Base-by-base conservation (phyloP, 495 filamentous ascomycete species). In the Penicillium roqueforti region DNA sequence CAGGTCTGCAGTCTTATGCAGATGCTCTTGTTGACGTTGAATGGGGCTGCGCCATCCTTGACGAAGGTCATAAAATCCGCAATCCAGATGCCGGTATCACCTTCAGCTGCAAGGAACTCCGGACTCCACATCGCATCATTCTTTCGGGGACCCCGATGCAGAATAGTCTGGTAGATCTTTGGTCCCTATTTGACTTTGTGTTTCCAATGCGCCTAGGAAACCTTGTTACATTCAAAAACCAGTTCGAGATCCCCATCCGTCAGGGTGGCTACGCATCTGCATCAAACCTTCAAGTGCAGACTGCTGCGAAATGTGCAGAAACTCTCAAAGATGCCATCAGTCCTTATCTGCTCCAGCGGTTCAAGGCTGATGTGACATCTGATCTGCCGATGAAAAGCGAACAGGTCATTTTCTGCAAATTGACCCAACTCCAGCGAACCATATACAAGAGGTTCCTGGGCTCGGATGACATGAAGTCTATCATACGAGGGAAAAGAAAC, bases 111-210 rank as follows among this genome's bases (percentile, higher is more conserved):
- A 97, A 97, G 65, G 88, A 95, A 61, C 76, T 98, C 13, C 79
- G 84, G 29, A 97, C 93, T 6, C 78, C 84, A 3, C 92, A 97
- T 65, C 85, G 93, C 23, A 76, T 97, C 46, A 97, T 98, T 54
- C 76, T 97, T 5, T 97, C 93, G 0, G 93, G 93, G 7, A 98
- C 93, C 1, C 93, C 93, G 1, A 95, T 98, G 78, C 93, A 98
- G 70, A 98, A 98, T 65, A 97, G 96, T 58, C 78, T 98, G 11
- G 81, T 87, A n/a, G 93, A 98, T 62, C 76, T 98, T 3, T 98
- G 93, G 93, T 96, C 91, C 0, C 73, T 98, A 7, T 96, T 97
- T 61, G 93, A 98, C 65, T 98, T 97, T 62, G 83, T 97, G 51
- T 96, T 87, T 59, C 93, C 93, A 0, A 96, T 97, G 88, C 88